Evolutionary conservation across 805 yeast genomes (phyloP).

Genomic region (Blastobotrys terrestris): DNA sequence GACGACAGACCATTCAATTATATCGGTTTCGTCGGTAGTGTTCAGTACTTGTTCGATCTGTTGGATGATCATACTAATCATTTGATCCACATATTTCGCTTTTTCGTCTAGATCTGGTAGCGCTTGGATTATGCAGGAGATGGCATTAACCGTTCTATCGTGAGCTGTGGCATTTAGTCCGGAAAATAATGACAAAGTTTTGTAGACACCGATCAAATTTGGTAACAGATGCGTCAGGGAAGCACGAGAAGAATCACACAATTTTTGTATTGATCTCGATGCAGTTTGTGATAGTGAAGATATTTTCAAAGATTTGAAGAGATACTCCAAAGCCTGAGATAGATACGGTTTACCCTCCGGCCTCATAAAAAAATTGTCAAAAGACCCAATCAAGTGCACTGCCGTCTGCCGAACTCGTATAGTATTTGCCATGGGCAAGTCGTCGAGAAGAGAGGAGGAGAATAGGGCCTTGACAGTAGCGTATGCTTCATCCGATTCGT

Average conservation of each 20-base stretch:
- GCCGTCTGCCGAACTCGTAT: constrained; percentile 41
- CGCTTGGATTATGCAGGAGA: constrained; percentile 29
- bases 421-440: constrained; percentile 22
- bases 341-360: constrained; percentile 41
- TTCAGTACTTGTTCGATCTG: constrained; percentile 7
- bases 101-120: constrained; percentile 20
- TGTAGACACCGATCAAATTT: constrained; percentile 27
- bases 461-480: constrained; percentile 24
- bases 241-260: constrained; percentile 30
- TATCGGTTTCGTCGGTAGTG: background rate
- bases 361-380: constrained; percentile 53
- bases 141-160: constrained; percentile 29
- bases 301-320: constrained; percentile 39
- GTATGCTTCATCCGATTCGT: constrained; percentile 30
- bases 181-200: constrained; percentile 16
- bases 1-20: constrained; percentile 40
- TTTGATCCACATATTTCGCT: constrained; percentile 30
- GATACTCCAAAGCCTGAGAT: constrained; percentile 47
- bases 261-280: constrained; percentile 51
- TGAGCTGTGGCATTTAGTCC: constrained; percentile 22
- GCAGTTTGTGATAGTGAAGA: constrained; percentile 34
- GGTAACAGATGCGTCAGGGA: constrained; percentile 21
- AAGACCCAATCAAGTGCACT: constrained; percentile 51
- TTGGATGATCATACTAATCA: constrained; percentile 25
- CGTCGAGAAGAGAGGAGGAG: constrained; percentile 25